A percentile compares a stretch with the other conserved stretches of the same genome.
Conservation (phyloP, 2,329 filamentous ascomycete species). For the Neonectria neomacrospora region DNA sequence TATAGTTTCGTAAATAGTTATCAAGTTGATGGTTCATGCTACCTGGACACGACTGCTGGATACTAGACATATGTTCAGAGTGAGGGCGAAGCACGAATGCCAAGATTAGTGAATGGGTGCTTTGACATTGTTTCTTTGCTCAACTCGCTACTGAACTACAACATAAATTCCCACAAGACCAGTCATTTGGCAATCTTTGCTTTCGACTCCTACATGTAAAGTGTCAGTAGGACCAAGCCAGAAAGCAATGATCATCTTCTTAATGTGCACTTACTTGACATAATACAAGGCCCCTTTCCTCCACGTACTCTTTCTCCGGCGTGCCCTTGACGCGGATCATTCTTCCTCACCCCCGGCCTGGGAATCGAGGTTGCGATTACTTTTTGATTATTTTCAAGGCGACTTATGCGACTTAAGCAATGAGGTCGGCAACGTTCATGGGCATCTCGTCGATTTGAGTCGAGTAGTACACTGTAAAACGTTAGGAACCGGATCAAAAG, state of each 20-base stretch:
- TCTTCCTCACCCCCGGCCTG: not conserved
- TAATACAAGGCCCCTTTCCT: conserved; percentile 46
- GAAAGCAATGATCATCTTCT: not conserved
- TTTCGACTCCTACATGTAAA: conserved; percentile 6
- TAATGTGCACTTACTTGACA: conserved; percentile 36
- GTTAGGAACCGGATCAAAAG: conserved; percentile 47
- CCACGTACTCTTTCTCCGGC: conserved; percentile 36
- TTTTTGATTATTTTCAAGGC: not conserved
- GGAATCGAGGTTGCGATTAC: conserved; percentile 3
- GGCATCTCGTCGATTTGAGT: conserved; percentile 99
- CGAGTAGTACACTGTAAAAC: conserved; percentile 81
- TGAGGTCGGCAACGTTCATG: conserved; percentile 84
- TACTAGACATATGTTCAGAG: not conserved
- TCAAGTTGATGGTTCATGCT: not conserved
- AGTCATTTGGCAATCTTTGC: conserved; percentile 7
- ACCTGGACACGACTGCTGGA: not conserved
- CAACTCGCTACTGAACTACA: conserved; percentile 4
- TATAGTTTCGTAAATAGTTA: not conserved
- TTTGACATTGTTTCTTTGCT: conserved; percentile 11
- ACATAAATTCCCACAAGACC: not conserved
- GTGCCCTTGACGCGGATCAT: conserved; percentile 31
- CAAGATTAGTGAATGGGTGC: not conserved
- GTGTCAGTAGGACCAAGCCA: not conserved
- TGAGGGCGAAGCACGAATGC: not conserved
- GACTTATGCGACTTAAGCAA: conserved; percentile 52